These are phyloP conservation scores for Maudiozyma turicensis DNA, from an alignment of 805 yeast species.

Conservation along the genomic window DNA sequence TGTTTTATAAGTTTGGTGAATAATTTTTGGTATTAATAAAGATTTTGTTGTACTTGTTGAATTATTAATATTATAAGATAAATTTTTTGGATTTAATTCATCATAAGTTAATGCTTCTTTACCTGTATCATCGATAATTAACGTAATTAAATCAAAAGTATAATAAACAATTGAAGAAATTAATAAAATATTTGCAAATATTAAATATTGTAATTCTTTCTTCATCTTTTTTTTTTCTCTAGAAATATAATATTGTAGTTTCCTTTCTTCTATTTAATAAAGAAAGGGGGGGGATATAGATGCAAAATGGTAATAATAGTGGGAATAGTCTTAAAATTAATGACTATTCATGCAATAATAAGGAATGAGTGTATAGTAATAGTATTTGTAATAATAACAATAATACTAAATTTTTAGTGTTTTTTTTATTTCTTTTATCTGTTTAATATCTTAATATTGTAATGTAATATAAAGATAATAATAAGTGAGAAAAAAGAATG, in stretches of 20 bases:
- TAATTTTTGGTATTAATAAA: slow-evolving; percentile 69
- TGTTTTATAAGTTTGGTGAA: slow-evolving; percentile 86
- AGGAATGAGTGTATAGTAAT: not conserved
- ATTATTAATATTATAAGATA: slow-evolving; percentile 17
- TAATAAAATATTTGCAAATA: slow-evolving; percentile 47
- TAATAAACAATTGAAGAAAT: slow-evolving; percentile 45
- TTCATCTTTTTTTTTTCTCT: slow-evolving; percentile 34
- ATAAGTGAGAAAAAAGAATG: too few relatives aligned
- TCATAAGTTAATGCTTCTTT: slow-evolving; percentile 49
- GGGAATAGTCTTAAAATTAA: not conserved
- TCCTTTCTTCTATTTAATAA: too few relatives aligned
- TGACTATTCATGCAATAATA: not conserved
- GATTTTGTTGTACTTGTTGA: slow-evolving; percentile 43
- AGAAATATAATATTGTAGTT: too few relatives aligned
- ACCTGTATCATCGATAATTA: slow-evolving; percentile 58
- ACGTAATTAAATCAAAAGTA: slow-evolving; percentile 59
- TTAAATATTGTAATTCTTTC: slow-evolving; percentile 50
- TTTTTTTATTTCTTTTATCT: too few relatives aligned
- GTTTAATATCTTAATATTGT: too few relatives aligned
- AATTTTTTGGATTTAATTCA: slow-evolving; percentile 44
- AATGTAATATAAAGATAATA: too few relatives aligned
- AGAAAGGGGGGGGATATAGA: not conserved
- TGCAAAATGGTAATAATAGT: not conserved
- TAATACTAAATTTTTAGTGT: not conserved
- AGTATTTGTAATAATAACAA: not conserved